Evolutionary conservation across 148 eudicot species (phyloP).

Genomic region (Rhododendron ovatum): DNA sequence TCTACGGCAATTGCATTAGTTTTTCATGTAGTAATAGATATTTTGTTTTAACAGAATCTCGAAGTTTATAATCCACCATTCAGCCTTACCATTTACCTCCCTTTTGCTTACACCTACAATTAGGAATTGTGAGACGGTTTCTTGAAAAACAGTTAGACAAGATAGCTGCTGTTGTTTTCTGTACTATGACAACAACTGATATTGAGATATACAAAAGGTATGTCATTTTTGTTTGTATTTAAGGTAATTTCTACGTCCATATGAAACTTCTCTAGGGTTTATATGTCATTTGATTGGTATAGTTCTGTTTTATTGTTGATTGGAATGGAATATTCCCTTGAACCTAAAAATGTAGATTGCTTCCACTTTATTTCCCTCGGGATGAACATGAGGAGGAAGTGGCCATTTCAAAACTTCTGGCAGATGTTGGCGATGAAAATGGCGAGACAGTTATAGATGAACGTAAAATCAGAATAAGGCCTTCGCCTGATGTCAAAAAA

Average conservation of each 20-base stretch:
- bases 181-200: constrained; percentile 71
- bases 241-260: background rate
- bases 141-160: constrained; percentile 94
- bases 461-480: constrained; percentile 92
- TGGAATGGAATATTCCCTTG: background rate
- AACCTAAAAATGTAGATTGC: constrained; percentile 48
- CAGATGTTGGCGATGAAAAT: constrained; percentile 99
- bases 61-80: background rate
- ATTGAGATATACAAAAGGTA: constrained; percentile 96
- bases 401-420: constrained; percentile 85
- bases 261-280: background rate
- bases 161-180: constrained; percentile 74
- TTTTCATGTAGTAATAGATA: background rate
- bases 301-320: background rate
- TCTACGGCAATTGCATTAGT: too few species aligned
- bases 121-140: constrained; percentile 94
- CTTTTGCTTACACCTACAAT: background rate
- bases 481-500: constrained; percentile 75
- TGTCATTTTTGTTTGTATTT: constrained; percentile 4
- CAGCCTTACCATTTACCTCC: constrained; percentile 8
- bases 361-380: constrained; percentile 97
- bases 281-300: background rate
- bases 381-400: constrained; percentile 92
- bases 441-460: constrained; percentile 94
- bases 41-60: background rate